Conservation (phyloP, 768 basidiomycete genomes). For the Gloeopeniophorella convolvens region DNA sequence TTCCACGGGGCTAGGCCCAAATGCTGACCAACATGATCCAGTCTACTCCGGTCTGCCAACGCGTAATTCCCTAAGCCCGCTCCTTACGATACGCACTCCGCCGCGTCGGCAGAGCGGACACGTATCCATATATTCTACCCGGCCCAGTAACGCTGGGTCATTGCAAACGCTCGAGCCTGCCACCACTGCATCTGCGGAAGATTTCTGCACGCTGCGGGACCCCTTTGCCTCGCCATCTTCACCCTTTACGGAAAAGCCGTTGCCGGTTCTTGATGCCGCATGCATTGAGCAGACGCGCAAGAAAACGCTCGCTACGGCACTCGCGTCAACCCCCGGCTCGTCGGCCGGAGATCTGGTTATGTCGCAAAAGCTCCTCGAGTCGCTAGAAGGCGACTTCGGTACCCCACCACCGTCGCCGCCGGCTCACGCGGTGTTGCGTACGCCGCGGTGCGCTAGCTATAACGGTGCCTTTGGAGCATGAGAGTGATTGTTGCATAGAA, state of each 20-base stretch:
- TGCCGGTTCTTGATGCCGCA: conserved; percentile 10
- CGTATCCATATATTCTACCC: neutral
- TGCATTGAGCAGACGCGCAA: conserved; percentile 11
- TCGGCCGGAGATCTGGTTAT: conserved; percentile 8
- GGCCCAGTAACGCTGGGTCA: neutral
- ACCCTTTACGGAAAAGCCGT: conserved; percentile 8
- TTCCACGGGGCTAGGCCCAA: neutral
- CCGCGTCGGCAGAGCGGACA: neutral
- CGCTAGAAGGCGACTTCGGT: conserved; percentile 1
- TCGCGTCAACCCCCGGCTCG: conserved; percentile 8
- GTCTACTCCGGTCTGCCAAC: conserved; percentile 13
- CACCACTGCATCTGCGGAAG: conserved; percentile 1
- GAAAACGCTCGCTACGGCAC: conserved; percentile 7
- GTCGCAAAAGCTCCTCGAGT: neutral
- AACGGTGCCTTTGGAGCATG: conserved; percentile 16
- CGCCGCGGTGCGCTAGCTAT: conserved; percentile 6
- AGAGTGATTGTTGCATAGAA: conserved; percentile 14
- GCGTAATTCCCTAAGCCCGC: neutral
- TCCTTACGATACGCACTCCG: neutral
- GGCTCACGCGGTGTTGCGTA: conserved; percentile 6
- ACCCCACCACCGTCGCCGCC: conserved; percentile 10
- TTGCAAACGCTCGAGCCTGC: neutral
- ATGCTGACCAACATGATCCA: conserved; percentile 2
- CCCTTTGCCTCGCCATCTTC: conserved; percentile 14
- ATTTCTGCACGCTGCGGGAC: conserved; percentile 13